Evolutionary conservation across 768 basidiomycete genomes (phyloP), one percentile per base, ranked within the genome.

Genomic region (Boletus bicolor): DNA sequence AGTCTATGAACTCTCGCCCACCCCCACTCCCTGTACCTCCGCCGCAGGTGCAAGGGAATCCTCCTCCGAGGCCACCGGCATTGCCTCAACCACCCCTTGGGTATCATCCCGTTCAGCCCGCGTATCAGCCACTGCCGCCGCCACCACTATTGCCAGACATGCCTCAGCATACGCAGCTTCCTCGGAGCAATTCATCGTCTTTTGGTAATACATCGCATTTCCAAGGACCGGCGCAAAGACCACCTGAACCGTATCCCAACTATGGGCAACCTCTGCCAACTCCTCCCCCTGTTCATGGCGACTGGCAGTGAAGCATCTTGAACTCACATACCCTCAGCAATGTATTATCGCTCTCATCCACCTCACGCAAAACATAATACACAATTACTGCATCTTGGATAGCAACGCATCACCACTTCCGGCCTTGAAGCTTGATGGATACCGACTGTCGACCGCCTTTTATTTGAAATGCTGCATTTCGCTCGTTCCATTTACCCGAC

Each of bases 41-140:
- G 19, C 55, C 43, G 15, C 72, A 64, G 42, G 41, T 56, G 50
- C 60, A 66, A 57, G 62, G 58, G 30, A 65, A 58, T 43, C 57
- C 67, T 11, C 62, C 72, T 11, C 68, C 76, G n/a, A 70, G 80
- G 46, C 77, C 76, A 37, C 74, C 79, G 8, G 77, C 78, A 60
- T 72, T 86, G 21, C 83, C 82, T 49, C 77, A 77, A 34, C 81
- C 78, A 26, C 82, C 78, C 12, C 59, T 73, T 24, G 72, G 70
- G 51, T 78, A 78, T 52, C 75, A 76, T 46, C 72, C 76, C 49
- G 54, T 73, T n/a, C 78, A 80, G 24, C 71, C 74, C 19, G 67
- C 72, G 19, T 74, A 68, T 55, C 75, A 65, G 53, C 68, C 72
- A 15, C 60, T 71, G 30, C 74, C 74, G 11, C 68, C 71, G 0